Conservation (phyloP, 768 basidiomycete genomes). For the Chalciporus piperatus region DNA sequence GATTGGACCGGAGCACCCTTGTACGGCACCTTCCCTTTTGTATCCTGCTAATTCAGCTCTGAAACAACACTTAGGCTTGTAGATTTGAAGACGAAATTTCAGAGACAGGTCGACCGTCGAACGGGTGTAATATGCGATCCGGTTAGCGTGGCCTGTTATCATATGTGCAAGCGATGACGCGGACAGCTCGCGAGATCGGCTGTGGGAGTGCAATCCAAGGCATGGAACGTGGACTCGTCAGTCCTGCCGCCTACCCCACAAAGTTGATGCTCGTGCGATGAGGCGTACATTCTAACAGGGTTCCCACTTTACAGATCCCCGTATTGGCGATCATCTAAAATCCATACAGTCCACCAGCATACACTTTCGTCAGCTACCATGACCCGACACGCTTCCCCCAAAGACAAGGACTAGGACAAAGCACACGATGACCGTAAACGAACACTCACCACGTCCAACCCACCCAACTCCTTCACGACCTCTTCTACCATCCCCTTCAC, state of each 20-base stretch:
- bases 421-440: too few relatives aligned
- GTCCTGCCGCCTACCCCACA: too few relatives aligned
- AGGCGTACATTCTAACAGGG: conserved; percentile 6
- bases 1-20: too few relatives aligned
- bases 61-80: too few relatives aligned
- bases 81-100: too few relatives aligned
- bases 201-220: not conserved
- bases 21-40: too few relatives aligned
- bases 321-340: conserved; percentile 14
- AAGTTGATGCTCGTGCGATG: not conserved
- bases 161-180: too few relatives aligned
- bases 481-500: conserved; percentile 40
- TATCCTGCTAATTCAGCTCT: too few relatives aligned
- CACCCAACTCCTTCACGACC: conserved; percentile 33
- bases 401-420: not conserved
- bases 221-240: not conserved
- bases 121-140: conserved; percentile 16
- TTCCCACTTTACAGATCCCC: conserved; percentile 6
- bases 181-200: conserved; percentile 6
- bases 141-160: not conserved
- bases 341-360: not conserved
- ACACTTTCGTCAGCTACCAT: not conserved
- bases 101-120: too few relatives aligned
- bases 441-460: conserved; percentile 43
- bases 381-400: too few relatives aligned